These are phyloP conservation scores for Malassezia yamatoensis DNA, from an alignment of 1,284 basidiomycete species.

Conservation along the genomic window DNA sequence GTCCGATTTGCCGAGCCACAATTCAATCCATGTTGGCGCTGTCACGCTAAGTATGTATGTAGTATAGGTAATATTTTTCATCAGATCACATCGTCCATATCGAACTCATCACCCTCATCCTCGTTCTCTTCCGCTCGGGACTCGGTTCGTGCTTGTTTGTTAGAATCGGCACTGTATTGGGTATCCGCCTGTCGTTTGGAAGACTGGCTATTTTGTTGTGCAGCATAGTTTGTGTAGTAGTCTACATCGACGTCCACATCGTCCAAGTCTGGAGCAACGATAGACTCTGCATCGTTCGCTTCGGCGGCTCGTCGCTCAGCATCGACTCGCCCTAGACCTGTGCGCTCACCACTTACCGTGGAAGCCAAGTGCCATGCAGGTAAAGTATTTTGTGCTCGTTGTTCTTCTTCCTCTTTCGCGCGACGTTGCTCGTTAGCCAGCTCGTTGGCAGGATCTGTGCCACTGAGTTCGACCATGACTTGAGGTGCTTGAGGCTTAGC, in stretches of 20 bases:
- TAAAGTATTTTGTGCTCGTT: constrained; percentile 70
- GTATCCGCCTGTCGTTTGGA: constrained; percentile 15
- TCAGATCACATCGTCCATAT: constrained; percentile 39
- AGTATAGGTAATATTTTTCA: neutral
- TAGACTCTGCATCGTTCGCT: constrained; percentile 12
- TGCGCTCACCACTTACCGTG: constrained; percentile 82
- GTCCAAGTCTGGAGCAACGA: constrained; percentile 21
- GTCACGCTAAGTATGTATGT: neutral
- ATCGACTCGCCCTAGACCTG: constrained; percentile 59
- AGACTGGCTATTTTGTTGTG: constrained; percentile 24
- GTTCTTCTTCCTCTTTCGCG: constrained; percentile 31
- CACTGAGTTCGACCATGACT: constrained; percentile 39
- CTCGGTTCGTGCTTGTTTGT: constrained; percentile 7
- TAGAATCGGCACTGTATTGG: constrained; percentile 1
- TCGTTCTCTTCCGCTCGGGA: neutral
- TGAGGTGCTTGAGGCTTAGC: constrained; percentile 20
- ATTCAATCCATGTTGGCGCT: constrained; percentile 14
- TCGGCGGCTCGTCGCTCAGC: constrained; percentile 20
- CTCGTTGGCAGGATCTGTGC: constrained; percentile 30
- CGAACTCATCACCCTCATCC: constrained; percentile 29
- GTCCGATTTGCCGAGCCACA: constrained; percentile 37
- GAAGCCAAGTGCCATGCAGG: constrained; percentile 89
- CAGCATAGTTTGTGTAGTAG: constrained; percentile 42
- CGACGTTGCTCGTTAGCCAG: constrained; percentile 50
- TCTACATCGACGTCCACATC: constrained; percentile 31